Evolutionary conservation across 495 filamentous ascomycete genomes (phyloP), one percentile per base, ranked within the genome.

Genomic region (Baudoinia panamericana): DNA sequence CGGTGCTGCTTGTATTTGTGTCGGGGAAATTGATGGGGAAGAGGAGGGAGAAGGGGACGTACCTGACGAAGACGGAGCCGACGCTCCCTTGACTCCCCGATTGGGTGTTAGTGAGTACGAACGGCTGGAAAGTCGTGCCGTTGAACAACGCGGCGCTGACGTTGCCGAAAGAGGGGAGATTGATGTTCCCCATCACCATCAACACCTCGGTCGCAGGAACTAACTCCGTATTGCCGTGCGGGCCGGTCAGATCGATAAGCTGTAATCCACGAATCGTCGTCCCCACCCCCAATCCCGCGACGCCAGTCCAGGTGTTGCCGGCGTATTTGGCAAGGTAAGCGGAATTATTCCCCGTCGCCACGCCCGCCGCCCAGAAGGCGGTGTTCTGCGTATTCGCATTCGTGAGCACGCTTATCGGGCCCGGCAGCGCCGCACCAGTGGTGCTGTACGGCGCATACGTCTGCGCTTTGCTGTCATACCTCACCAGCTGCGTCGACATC

Each of bases 81-180:
- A 99, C 71, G 43, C 73, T 81, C 31, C 87, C 84, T 3, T 76
- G 65, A 12, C 62, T 57, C 35, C 74, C 72, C 50, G 73, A 66
- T 11, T 63, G 60, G 18, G 68, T 78, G 23, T 74, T 75, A 15
- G 83, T 78, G 26, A 99, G 75, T 33, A 83, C 70, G 59, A 85
- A 93, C 5, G 90, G 90, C 18, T 63, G 63, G 52, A 92, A 71
- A 9, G 60, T 65, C 4, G 73, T 83, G 46, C 90, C 88, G 50
- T 96, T 79, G 59, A 75, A 97, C 27, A 94, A 63, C 4, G 74
- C 90, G 1, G 82, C 86, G n/a, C 87, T 93, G 10, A 78, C 82
- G 49, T 75, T 75, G 45, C 88, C 88, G 57, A 84, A 92, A 34
- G 60, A 59, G 0, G 80, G 74, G 23, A 95, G 65, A 36, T 71